Evolutionary conservation across 768 basidiomycete species (phyloP).

Genomic region (Clathrus columnatus): DNA sequence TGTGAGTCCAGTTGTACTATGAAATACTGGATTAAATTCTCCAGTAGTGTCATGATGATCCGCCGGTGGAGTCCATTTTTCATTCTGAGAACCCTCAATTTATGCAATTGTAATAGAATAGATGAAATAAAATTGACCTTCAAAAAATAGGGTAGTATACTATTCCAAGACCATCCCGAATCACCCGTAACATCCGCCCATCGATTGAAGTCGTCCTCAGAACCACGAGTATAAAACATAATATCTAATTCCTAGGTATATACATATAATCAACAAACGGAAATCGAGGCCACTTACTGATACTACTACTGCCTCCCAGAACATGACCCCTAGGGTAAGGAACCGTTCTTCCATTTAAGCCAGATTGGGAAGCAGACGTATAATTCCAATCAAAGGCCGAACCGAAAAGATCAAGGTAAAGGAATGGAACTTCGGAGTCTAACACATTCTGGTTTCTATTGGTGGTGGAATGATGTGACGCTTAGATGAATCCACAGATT

Average conservation of each 20-base stretch:
- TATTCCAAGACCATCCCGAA: constrained; percentile 30
- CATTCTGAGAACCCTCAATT: constrained; percentile 22
- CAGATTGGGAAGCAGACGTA: constrained; percentile 16
- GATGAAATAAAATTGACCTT: constrained; percentile 21
- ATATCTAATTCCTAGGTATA: constrained; percentile 20
- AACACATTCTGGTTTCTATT: background rate
- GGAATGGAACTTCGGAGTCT: background rate
- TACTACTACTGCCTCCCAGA: constrained; percentile 14
- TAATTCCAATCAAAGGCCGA: constrained; percentile 20
- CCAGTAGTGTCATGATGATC: constrained; percentile 31
- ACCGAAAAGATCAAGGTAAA: background rate
- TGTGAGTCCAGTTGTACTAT: constrained; percentile 27
- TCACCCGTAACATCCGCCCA: constrained; percentile 27
- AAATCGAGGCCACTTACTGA: constrained; percentile 11
- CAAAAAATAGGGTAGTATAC: constrained; percentile 25
- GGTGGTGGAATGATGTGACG: background rate
- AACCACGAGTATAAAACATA: constrained; percentile 29
- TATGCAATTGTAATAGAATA: background rate
- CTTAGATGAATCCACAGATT: background rate
- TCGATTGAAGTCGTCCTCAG: constrained; percentile 30
- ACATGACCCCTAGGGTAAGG: constrained; percentile 14
- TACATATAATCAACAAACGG: constrained; percentile 1
- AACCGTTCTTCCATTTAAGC: constrained; percentile 9
- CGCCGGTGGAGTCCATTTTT: constrained; percentile 29
- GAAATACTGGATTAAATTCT: constrained; percentile 29